Conservation (phyloP, 805 yeast species). For the Teunomyces funiuensis region DNA sequence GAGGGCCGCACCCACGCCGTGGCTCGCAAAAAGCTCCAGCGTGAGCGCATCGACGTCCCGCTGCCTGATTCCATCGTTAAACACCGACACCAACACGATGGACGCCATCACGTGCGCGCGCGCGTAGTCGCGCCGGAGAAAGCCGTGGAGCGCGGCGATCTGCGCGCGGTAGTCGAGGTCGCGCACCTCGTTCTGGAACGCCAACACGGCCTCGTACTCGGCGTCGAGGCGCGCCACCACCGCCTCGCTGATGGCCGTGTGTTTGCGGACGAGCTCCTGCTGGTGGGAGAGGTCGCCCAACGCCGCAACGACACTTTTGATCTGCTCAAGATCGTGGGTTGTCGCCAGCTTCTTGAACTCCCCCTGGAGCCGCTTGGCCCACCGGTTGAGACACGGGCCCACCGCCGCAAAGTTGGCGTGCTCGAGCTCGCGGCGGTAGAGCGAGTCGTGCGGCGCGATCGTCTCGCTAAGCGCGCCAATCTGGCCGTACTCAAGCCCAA, state of each 20-base stretch:
- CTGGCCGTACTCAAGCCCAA: constrained; percentile 43
- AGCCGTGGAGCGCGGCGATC: constrained; percentile 29
- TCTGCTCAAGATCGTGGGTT: constrained; percentile 29
- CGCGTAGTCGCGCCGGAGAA: constrained; percentile 39
- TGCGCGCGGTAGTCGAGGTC: constrained; percentile 39
- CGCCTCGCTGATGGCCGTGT: constrained; percentile 71
- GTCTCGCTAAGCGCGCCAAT: constrained; percentile 53
- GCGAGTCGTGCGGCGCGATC: constrained; percentile 53
- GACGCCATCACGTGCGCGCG: constrained; percentile 50
- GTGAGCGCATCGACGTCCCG: constrained; percentile 59
- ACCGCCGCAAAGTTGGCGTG: constrained; percentile 76
- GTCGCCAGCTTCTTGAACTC: constrained; percentile 51
- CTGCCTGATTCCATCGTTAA: constrained; percentile 67
- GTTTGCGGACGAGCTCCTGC: constrained; percentile 69
- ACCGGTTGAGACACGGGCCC: constrained; percentile 66
- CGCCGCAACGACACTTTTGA: constrained; percentile 69
- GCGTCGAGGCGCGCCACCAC: constrained; percentile 49
- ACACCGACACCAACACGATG: constrained; percentile 56
- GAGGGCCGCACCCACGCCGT: constrained; percentile 57
- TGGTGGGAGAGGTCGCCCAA: constrained; percentile 64
- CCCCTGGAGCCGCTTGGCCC: constrained; percentile 69
- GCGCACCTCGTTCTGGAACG: constrained; percentile 70
- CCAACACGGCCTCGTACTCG: constrained; percentile 48
- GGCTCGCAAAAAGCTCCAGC: constrained; percentile 58
- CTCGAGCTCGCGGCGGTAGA: constrained; percentile 49